A percentile compares a stretch with the other conserved stretches of the same genome.
These are phyloP conservation scores for Diatrype stigma DNA, from an alignment of 2,329 filamentous ascomycete genomes.

Conservation along the genomic window DNA sequence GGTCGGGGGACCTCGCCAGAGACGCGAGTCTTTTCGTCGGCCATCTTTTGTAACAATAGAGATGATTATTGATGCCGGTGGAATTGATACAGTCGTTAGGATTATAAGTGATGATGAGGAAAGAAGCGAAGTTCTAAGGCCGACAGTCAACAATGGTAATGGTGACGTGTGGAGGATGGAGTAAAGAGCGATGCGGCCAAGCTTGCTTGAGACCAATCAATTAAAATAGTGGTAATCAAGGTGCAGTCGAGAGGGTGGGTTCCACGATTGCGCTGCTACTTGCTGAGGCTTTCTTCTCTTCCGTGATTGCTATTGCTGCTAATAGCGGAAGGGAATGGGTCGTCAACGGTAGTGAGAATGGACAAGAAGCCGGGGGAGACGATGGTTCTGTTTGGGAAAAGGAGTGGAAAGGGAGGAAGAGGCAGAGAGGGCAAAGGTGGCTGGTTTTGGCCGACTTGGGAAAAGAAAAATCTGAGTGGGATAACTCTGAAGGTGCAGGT, in stretches of 20 bases:
- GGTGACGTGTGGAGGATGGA: conserved; percentile 1
- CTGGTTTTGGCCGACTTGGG: not conserved
- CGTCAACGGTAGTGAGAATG: not conserved
- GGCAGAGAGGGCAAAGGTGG: not conserved
- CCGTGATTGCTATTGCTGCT: not conserved
- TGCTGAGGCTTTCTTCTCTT: conserved; percentile 8
- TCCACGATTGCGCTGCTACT: conserved; percentile 6
- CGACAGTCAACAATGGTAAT: too few relatives aligned
- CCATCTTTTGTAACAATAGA: conserved; percentile 45
- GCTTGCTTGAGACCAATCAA: conserved; percentile 23
- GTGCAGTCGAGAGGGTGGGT: conserved; percentile 2
- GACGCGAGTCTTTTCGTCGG: conserved; percentile 76
- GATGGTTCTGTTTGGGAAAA: not conserved
- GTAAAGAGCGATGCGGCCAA: conserved; percentile 22
- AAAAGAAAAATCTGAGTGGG: not conserved
- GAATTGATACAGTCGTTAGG: conserved; percentile 10
- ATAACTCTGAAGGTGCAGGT: conserved; percentile 1
- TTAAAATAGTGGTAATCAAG: conserved; percentile 8
- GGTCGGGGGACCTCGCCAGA: conserved; percentile 70
- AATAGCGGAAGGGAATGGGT: not conserved
- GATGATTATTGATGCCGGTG: conserved; percentile 12
- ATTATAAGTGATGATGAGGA: not conserved
- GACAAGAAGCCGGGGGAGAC: not conserved
- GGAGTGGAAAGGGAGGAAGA: conserved; percentile 3
- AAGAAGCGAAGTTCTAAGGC: too few relatives aligned